Base-by-base conservation (phyloP, 2,329 filamentous ascomycete species). In the Ophiostoma sp. region DNA sequence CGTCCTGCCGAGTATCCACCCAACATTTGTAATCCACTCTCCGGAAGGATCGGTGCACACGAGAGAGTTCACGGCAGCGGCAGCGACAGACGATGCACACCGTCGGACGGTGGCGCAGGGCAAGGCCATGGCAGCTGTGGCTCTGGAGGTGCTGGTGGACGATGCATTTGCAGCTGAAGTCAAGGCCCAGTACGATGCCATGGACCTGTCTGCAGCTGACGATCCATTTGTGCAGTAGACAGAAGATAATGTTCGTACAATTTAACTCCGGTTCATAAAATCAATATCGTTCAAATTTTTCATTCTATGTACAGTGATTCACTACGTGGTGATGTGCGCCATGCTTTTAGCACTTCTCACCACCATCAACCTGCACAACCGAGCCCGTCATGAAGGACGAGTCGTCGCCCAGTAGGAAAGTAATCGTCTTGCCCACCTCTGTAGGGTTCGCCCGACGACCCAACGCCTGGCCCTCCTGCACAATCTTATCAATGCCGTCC, bases 351-450 rank as follows among this genome's bases (percentile, higher is more conserved):
- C 71, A 72, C 3, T 57, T 59, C 48, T 72, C 25, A 2, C 71
- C 71, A 17, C 71, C 71, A 36, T 72, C 71, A 12, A 72, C 39
- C 7, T 45, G 66, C 6, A 72, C 36, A 33, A 72, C 8, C 19
- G 71, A 36, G 9, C 70, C 70, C 28, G 57, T 72, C 39, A 72
- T 31, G 33, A 72, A 72, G 7, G 57, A 82, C 45, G 76, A 77
- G 19, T 77, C 75, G 31, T 81, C 80, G 0, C 81, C 80, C 4
- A 81, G 79, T 69, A 66, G 88, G 72, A 86, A 87, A 4, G 75
- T 74, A 57, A 87, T 81, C 1, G 81, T 80, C 66, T 82, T 81
- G 0, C 86, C 86, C 59, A 88, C 82, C 72, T 89, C 86, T 17
- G 85, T 83, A 0, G 86, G 84, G 73, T 80, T 80, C 0, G 84